Conservation (phyloP, 2,329 filamentous ascomycete species). For the Trichoderma oligosporum region DNA sequence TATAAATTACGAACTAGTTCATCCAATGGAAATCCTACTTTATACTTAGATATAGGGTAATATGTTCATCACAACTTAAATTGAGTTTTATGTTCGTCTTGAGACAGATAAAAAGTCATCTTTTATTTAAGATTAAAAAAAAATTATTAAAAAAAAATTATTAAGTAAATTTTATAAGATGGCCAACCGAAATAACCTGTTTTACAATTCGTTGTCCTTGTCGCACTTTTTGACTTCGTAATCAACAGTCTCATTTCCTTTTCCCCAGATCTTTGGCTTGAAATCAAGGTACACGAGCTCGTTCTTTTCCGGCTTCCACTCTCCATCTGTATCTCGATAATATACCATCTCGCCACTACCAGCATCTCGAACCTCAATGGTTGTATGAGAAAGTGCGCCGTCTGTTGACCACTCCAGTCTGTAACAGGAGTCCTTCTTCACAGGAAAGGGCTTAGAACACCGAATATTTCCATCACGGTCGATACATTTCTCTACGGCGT, state of each 20-base stretch:
- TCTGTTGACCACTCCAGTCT: background rate
- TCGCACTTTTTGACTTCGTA: conserved; percentile 8
- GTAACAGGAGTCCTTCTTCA: background rate
- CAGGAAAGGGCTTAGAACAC: conserved; percentile 2
- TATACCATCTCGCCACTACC: conserved; percentile 11
- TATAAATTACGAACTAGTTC: too few relatives aligned
- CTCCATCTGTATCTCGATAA: background rate
- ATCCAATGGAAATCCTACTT: too few relatives aligned
- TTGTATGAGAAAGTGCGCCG: background rate
- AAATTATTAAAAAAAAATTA: too few relatives aligned
- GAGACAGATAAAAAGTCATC: too few relatives aligned
- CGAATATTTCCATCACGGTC: conserved; percentile 6
- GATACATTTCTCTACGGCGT: conserved; percentile 3
- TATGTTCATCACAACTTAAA: too few relatives aligned
- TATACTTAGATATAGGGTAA: too few relatives aligned
- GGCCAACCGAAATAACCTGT: too few relatives aligned
- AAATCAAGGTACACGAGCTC: conserved; percentile 7
- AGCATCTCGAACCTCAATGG: background rate
- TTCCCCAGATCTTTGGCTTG: conserved; percentile 10
- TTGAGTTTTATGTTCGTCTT: too few relatives aligned
- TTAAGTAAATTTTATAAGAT: too few relatives aligned
- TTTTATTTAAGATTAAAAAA: too few relatives aligned
- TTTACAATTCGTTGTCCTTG: background rate
- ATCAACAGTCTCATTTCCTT: conserved; percentile 10
- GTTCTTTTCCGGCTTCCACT: conserved; percentile 7